phyloP scores from a whole-genome alignment of 345 rosid species.

The Firmiana major region DNA sequence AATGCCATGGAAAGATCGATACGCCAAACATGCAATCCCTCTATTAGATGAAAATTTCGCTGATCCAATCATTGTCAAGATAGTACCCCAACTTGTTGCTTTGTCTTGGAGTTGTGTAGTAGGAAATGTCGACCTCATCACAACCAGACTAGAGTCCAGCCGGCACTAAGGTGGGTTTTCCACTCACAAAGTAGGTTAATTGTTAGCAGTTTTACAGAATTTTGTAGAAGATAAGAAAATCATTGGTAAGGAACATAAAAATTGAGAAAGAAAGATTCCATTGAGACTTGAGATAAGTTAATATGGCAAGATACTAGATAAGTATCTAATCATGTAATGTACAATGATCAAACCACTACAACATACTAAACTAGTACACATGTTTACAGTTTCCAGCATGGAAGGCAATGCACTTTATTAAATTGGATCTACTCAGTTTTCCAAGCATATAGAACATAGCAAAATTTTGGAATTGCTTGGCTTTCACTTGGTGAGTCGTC shows the following conservation, averaged over 20 bases:
- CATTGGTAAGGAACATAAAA: too few relatives aligned
- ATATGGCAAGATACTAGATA: neutral
- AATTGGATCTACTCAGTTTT: conserved; percentile 20
- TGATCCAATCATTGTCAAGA: conserved; percentile 8
- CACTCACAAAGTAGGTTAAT: too few relatives aligned
- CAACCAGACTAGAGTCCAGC: conserved; percentile 9
- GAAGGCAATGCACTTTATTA: neutral
- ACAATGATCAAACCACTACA: neutral
- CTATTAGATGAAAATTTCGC: conserved; percentile 7
- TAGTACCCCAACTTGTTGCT: neutral
- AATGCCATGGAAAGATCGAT: neutral
- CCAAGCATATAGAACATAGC: conserved; percentile 66
- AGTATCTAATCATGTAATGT: neutral
- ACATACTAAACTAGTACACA: neutral
- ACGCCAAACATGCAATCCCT: conserved; percentile 17
- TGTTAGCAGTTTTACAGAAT: too few relatives aligned
- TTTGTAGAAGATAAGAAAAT: too few relatives aligned
- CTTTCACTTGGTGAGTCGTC: conserved; percentile 18
- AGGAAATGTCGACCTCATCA: neutral
- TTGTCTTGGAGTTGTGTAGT: conserved; percentile 16
- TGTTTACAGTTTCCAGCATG: neutral
- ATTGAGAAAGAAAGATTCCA: too few relatives aligned
- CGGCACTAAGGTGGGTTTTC: conserved; percentile 14
- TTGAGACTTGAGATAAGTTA: too few relatives aligned
- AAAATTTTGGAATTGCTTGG: conserved; percentile 32